Percentiles rank a stretch among this genome's conserved stretches.
Conservation (phyloP, 2,329 filamentous ascomycete species). For the Penicillium sp. region DNA sequence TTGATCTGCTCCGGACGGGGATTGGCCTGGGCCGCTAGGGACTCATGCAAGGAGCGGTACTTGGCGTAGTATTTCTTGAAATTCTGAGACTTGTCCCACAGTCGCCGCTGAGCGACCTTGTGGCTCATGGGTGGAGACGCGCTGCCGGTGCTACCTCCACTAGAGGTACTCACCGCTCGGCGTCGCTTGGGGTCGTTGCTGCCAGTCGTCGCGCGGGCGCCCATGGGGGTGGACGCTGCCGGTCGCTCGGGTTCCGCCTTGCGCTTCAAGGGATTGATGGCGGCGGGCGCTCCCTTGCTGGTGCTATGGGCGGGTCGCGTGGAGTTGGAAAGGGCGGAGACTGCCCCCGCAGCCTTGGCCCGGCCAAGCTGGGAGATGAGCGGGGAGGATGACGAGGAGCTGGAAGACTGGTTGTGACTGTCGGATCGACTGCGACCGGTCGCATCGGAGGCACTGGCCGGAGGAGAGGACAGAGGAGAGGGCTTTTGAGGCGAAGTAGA, state of each 20-base stretch:
- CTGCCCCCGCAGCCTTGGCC: constrained; percentile 24
- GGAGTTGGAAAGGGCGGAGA: constrained; percentile 24
- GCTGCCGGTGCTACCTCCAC: constrained; percentile 45
- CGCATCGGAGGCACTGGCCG: constrained; percentile 62
- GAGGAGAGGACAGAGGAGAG: constrained; percentile 63
- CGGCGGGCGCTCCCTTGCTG: constrained; percentile 27
- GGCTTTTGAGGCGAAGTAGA: constrained; percentile 62
- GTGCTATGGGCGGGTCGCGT: constrained; percentile 30
- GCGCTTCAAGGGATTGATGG: constrained; percentile 42
- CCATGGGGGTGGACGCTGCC: constrained; percentile 19
- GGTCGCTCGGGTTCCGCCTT: constrained; percentile 42
- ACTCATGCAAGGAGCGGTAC: constrained; percentile 59
- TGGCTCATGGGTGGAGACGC: constrained; percentile 43
- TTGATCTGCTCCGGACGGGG: constrained; percentile 53
- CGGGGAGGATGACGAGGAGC: constrained; percentile 50
- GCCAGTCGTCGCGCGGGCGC: constrained; percentile 32
- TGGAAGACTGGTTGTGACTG: constrained; percentile 46
- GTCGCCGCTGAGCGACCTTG: constrained; percentile 40
- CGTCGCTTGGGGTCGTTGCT: constrained; percentile 48
- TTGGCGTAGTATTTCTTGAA: constrained; percentile 62
- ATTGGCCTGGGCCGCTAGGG: constrained; percentile 41
- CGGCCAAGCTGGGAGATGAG: constrained; percentile 43
- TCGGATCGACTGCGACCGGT: constrained; percentile 48
- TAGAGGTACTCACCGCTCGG: constrained; percentile 40
- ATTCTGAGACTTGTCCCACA: constrained; percentile 44